phyloP scores from a whole-genome alignment of 129 eudicot species.

The Lactuca saligna region DNA sequence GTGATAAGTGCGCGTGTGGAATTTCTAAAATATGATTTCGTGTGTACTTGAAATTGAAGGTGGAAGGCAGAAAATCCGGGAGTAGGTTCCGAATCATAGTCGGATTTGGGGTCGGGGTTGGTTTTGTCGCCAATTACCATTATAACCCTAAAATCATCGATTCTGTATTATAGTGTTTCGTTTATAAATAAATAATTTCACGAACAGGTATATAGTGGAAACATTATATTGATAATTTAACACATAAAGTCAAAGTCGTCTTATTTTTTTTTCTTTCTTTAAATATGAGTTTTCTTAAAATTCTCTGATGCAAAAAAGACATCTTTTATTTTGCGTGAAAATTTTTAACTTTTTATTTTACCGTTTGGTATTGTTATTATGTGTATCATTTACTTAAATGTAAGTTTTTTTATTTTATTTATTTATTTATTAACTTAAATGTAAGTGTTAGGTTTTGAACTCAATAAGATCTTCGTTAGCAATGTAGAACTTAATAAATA shows the following conservation, averaged over 20 bases:
- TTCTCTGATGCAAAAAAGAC: no score
- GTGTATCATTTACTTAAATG: no score
- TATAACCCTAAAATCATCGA: constrained; percentile 1
- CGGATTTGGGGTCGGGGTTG: constrained; percentile 26
- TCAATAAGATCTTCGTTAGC: background rate
- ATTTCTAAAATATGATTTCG: constrained; percentile 30
- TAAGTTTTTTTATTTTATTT: no score
- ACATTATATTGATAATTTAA: no score
- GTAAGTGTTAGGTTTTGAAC: background rate
- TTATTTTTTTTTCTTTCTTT: no score
- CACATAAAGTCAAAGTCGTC: background rate
- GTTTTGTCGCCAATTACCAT: constrained; percentile 12
- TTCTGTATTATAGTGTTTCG: background rate
- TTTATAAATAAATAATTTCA: no score
- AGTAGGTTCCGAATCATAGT: constrained; percentile 32
- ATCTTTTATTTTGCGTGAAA: background rate
- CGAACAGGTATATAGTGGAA: no score
- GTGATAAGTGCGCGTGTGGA: constrained; percentile 19
- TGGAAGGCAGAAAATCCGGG: constrained; percentile 43
- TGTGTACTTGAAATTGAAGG: constrained; percentile 38
- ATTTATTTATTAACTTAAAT: background rate
- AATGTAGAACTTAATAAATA: background rate
- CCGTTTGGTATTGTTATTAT: no score
- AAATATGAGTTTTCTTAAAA: no score
- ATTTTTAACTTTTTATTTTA: no score